Conservation (phyloP, 805 yeast species). For the Suhomyces kilbournensis region DNA sequence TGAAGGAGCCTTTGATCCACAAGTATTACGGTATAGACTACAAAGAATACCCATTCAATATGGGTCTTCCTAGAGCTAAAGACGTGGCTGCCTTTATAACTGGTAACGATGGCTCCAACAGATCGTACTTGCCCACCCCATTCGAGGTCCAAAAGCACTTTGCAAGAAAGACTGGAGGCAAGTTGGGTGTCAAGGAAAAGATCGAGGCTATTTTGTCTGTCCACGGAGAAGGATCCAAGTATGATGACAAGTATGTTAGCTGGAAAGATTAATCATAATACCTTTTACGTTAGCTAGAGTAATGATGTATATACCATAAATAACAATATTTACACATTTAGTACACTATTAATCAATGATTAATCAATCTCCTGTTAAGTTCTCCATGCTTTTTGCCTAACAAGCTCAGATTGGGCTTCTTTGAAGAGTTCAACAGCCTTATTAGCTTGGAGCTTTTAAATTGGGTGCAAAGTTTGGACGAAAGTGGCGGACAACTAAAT, state of each 20-base stretch:
- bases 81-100: slow-evolving; percentile 64
- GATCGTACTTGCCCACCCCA: slow-evolving; percentile 66
- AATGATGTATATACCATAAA: slow-evolving; percentile 3
- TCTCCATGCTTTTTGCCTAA: no score
- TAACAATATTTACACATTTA: neutral
- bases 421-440: no score
- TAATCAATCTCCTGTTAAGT: no score
- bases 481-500: no score
- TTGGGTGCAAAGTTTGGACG: no score
- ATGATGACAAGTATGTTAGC: slow-evolving; percentile 40
- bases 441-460: no score
- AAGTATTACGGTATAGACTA: slow-evolving; percentile 39
- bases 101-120: slow-evolving; percentile 64
- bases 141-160: slow-evolving; percentile 68
- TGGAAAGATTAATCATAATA: slow-evolving; percentile 31
- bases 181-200: slow-evolving; percentile 60
- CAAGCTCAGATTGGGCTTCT: no score
- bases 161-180: slow-evolving; percentile 44
- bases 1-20: slow-evolving; percentile 37
- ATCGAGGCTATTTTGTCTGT: slow-evolving; percentile 57
- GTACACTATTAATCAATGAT: no score
- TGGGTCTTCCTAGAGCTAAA: slow-evolving; percentile 76
- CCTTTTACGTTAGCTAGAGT: no score
- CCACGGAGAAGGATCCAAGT: slow-evolving; percentile 45
- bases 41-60: slow-evolving; percentile 54